phyloP scores from a whole-genome alignment of 352 stramenopile species.

The Phytophthora crassamura region DNA sequence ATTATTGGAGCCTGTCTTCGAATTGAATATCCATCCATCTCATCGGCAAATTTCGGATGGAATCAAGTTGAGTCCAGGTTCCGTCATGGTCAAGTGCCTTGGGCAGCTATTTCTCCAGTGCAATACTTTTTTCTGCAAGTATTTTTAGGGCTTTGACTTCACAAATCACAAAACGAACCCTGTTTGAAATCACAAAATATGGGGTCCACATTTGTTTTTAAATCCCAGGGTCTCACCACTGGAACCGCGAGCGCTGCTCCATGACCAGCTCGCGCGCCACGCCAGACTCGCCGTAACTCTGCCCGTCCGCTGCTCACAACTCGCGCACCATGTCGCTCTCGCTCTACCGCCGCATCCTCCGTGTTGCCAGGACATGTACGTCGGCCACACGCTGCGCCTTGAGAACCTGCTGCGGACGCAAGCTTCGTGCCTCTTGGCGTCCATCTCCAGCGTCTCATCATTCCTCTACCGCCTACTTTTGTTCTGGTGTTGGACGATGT shows the following conservation, averaged over 20 bases:
- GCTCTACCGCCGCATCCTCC: conserved; percentile 80
- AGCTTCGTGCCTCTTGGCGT: not conserved
- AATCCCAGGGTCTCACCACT: conserved; percentile 20
- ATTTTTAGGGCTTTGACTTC: too few species aligned
- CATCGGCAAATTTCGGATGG: too few species aligned
- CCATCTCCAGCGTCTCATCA: conserved; percentile 10
- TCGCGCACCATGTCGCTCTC: conserved; percentile 46
- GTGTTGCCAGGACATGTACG: conserved; percentile 76
- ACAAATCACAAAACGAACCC: too few species aligned
- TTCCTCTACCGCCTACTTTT: too few species aligned
- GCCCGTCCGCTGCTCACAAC: too few species aligned
- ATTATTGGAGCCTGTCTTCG: too few species aligned
- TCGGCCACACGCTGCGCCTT: conserved; percentile 2
- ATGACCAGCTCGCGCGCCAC: conserved; percentile 16
- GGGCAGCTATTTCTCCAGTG: too few species aligned
- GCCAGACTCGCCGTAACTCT: conserved; percentile 24
- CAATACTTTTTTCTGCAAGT: too few species aligned
- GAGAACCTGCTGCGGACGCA: not conserved
- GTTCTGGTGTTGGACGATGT: not conserved
- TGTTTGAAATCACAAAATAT: too few species aligned
- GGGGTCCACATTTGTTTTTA: not conserved
- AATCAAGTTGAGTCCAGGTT: too few species aligned
- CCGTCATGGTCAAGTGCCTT: too few species aligned
- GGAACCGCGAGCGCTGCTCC: conserved; percentile 18
- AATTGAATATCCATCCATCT: too few species aligned